Base-by-base conservation (phyloP, 176 grass and related monocot genomes). In the Microstegium vimineum region DNA sequence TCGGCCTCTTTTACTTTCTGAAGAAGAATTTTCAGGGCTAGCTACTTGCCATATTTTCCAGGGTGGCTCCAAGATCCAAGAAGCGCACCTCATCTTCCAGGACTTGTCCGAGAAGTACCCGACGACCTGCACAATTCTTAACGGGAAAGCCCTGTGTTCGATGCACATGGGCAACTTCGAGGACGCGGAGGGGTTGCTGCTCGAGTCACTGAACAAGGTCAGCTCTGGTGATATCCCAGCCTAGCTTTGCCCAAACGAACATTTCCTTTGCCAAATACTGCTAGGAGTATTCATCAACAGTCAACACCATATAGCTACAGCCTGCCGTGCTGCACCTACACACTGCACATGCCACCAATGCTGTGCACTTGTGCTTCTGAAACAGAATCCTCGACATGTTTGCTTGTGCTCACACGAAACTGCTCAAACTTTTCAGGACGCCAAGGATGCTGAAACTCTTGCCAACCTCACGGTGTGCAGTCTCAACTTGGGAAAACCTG, bases 161-260 rank as follows among this genome's bases (percentile, higher is more conserved):
- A 92, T 97, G 82, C 89, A 94, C 76, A 89, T 85, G 94, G 89
- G 89, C 9, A 77, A 80, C 52, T 97, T 94, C 76, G 87, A 97
- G 49, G 89, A 97, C 33, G 89, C 91, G 18, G 91, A 94, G 42
- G 87, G 75, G 1, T 80, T 97, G 64, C 35, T 97, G 8, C 83
- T 97, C 52, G 94, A 97, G 84, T 86, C 94, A 66, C 86, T 90
- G 27, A 97, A 94, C 89, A 97, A 92, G 85, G 88, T 96, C 31
- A 45, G 79, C 22, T 56, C 77, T 42, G 17, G 13, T 33, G 66
- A 73, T 69, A 73, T 69, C 35, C 31, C 62, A 73, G 74, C 31
- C 34, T 56, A 40, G 11, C 13, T 37, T 69, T 81, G 47, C 5
- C 20, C 28, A 69, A 47, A 64, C 18, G 2, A 22, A 5, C 43